Percentiles rank a stretch among this genome's conserved stretches.
These are phyloP conservation scores for Paraurostyla sp. DNA, from an alignment of 73 alveolate genomes.

Conservation along the genomic window DNA sequence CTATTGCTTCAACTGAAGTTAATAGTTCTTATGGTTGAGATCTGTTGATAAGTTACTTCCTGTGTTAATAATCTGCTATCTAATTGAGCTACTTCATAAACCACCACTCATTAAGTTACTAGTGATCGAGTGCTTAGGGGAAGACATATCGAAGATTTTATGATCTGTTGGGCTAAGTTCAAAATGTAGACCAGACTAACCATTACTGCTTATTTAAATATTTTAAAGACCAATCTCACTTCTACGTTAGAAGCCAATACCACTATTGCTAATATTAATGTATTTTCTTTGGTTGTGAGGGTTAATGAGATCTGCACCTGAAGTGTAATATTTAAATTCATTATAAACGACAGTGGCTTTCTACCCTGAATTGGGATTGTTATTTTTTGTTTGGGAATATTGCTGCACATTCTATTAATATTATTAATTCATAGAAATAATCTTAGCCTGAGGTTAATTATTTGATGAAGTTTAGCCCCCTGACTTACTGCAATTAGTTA, in stretches of 20 bases:
- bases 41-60: background rate
- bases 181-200: background rate
- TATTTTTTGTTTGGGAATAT: background rate
- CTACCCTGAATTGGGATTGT: background rate
- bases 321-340: constrained; percentile 52
- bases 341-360: constrained; percentile 51
- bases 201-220: too few relatives aligned
- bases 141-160: background rate
- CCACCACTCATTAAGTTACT: background rate
- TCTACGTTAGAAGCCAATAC: background rate
- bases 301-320: background rate
- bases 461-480: too few relatives aligned
- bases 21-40: background rate
- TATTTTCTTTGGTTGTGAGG: constrained; percentile 14
- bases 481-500: background rate
- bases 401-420: too few relatives aligned
- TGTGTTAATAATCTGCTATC: background rate
- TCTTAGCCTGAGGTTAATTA: too few relatives aligned
- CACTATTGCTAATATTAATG: background rate
- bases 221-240: constrained; percentile 24
- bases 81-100: background rate
- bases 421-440: too few relatives aligned
- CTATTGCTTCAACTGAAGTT: background rate
- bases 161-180: constrained; percentile 10
- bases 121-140: background rate